Conservation (phyloP, 164 flowering plant genomes). For the Tinospora cordifolia region DNA sequence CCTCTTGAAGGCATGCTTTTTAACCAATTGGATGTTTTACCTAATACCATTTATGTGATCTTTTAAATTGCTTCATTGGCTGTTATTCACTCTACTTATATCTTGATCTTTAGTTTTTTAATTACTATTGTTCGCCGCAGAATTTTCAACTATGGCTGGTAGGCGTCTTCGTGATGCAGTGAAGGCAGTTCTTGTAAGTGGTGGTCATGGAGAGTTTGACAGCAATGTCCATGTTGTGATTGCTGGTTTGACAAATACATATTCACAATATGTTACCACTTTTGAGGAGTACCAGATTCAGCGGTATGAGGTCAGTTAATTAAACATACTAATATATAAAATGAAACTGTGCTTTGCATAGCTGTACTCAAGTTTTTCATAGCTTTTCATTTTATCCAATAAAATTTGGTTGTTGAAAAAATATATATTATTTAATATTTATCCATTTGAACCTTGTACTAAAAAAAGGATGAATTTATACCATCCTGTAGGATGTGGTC, state of each 20-base stretch:
- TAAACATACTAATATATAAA: no score
- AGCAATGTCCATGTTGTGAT: constrained; percentile 69
- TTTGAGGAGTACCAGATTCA: constrained; percentile 88
- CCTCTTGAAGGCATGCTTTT: not conserved
- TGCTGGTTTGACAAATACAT: constrained; percentile 86
- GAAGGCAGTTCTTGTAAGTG: constrained; percentile 45
- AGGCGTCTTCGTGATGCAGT: constrained; percentile 97
- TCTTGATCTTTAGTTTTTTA: constrained; percentile 1
- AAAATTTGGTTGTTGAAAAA: no score
- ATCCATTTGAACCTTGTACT: no score
- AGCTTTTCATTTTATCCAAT: no score
- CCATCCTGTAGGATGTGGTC: no score
- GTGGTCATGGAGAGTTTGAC: constrained; percentile 32
- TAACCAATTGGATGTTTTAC: not conserved
- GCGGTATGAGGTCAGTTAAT: constrained; percentile 78
- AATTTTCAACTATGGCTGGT: constrained; percentile 98
- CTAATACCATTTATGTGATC: no score
- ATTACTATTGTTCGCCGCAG: constrained; percentile 26
- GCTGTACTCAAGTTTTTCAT: no score
- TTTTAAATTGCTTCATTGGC: not conserved
- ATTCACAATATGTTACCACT: constrained; percentile 92
- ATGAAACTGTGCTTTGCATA: no score
- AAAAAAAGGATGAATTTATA: no score
- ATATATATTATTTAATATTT: no score
- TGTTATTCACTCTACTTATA: not conserved